phyloP scores from a whole-genome alignment of 73 alveolate species.

The Paramecium primaurelia region DNA sequence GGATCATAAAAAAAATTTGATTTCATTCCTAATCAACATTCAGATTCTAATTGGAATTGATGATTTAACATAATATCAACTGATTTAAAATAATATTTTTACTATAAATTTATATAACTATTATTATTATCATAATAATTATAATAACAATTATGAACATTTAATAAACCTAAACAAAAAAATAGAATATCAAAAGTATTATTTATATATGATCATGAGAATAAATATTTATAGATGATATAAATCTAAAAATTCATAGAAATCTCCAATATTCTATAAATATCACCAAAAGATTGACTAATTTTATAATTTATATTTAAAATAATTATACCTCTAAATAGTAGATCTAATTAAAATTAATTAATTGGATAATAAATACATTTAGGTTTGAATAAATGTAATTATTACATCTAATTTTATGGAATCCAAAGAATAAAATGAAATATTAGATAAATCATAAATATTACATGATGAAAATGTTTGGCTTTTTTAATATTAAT shows the following conservation, averaged over 20 bases:
- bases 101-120: not conserved
- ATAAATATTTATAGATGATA: not conserved
- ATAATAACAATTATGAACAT: not conserved
- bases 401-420: not conserved
- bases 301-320: too few species aligned
- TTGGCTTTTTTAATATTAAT: not conserved
- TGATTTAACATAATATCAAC: not conserved
- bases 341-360: not conserved
- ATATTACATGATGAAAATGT: not conserved
- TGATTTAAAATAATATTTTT: not conserved
- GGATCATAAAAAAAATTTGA: constrained; percentile 18
- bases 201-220: not conserved
- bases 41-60: constrained; percentile 45
- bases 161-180: not conserved
- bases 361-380: not conserved
- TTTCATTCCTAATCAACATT: not conserved
- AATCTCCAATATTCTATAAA: too few species aligned
- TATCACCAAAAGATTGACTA: not conserved
- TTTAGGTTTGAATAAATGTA: not conserved
- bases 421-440: not conserved
- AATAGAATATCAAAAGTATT: too few species aligned
- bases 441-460: not conserved
- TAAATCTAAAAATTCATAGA: not conserved
- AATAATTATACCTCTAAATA: not conserved
- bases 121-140: not conserved